Conservation (phyloP, 352 stramenopile species). For the Pythium plurisporium region DNA sequence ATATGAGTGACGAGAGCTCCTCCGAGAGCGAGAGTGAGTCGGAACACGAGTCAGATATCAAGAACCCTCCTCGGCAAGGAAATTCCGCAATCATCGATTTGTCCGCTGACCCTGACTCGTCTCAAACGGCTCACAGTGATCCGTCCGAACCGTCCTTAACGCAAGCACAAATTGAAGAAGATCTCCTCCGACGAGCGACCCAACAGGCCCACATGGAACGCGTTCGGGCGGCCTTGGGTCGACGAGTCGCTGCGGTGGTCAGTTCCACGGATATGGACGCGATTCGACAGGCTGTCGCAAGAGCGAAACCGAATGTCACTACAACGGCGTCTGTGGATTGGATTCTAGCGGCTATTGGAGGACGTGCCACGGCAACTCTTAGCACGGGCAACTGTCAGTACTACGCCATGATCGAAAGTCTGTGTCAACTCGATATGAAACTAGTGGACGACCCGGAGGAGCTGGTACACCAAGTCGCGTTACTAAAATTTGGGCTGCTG, state of each 20-base stretch:
- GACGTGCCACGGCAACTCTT: background rate
- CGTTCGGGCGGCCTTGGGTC: too few species aligned
- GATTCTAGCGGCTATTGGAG: background rate
- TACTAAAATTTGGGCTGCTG: background rate
- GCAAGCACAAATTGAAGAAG: background rate
- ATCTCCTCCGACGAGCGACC: background rate
- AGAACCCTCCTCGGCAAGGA: too few species aligned
- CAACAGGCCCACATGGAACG: background rate
- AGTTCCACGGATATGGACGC: too few species aligned
- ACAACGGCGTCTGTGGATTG: background rate
- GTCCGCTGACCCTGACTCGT: too few species aligned
- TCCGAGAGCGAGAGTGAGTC: too few species aligned
- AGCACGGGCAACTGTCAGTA: constrained; percentile 5
- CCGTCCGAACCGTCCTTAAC: too few species aligned
- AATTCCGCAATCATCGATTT: too few species aligned
- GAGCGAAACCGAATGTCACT: background rate
- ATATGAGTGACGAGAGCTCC: too few species aligned
- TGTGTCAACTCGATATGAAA: background rate
- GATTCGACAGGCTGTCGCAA: too few species aligned
- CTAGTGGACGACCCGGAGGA: background rate
- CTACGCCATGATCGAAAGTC: background rate
- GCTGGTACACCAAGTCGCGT: background rate
- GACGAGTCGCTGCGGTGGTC: too few species aligned
- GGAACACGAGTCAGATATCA: too few species aligned
- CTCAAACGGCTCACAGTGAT: too few species aligned